Evolutionary conservation across 768 basidiomycete species (phyloP).

Genomic region (Serendipita sp.): DNA sequence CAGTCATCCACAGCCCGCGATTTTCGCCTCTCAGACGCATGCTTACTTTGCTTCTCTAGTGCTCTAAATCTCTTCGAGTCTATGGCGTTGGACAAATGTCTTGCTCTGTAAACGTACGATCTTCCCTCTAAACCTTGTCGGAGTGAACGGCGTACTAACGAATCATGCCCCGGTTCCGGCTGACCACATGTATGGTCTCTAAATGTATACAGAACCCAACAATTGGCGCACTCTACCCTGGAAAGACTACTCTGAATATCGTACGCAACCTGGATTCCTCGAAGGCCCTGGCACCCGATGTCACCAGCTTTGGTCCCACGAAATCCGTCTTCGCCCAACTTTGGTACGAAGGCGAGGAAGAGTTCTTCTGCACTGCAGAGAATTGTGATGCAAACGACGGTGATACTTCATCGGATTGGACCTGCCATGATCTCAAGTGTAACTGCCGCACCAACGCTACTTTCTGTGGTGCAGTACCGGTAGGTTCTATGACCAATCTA

Average conservation of each 20-base stretch:
- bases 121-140: background rate
- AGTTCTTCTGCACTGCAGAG: slow-evolving; percentile 70
- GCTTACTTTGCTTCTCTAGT: slow-evolving; percentile 52
- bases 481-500: slow-evolving; percentile 9
- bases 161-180: background rate
- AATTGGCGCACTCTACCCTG: slow-evolving; percentile 57
- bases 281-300: slow-evolving; percentile 50
- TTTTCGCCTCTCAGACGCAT: background rate
- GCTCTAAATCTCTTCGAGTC: slow-evolving; percentile 36
- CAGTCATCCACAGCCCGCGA: background rate
- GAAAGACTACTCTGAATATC: slow-evolving; percentile 58
- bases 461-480: slow-evolving; percentile 50
- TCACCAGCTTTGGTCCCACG: slow-evolving; percentile 38
- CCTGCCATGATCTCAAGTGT: slow-evolving; percentile 59
- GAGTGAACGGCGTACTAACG: background rate
- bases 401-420: slow-evolving; percentile 38
- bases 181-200: background rate
- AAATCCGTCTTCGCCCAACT: slow-evolving; percentile 50
- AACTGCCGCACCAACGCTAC: slow-evolving; percentile 48
- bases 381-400: slow-evolving; percentile 42
- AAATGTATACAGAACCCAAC: slow-evolving; percentile 52
- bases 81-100: slow-evolving; percentile 72
- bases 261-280: slow-evolving; percentile 55
- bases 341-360: slow-evolving; percentile 60
- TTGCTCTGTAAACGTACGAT: slow-evolving; percentile 62